Conservation (phyloP, 257 asterid species). For the Misopates orontium region DNA sequence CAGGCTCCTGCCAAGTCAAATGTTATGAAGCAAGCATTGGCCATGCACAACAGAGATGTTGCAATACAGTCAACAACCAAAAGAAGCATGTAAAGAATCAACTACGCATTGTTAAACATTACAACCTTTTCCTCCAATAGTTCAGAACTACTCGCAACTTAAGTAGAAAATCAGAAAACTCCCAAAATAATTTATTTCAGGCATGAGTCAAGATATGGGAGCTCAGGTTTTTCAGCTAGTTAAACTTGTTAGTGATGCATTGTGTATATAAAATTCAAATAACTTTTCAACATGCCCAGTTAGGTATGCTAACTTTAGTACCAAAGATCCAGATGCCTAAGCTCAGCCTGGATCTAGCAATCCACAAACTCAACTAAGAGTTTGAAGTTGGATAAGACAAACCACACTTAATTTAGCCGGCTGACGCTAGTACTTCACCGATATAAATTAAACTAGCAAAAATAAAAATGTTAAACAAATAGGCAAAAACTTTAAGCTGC, state of each 20-base stretch:
- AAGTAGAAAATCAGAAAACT: not conserved
- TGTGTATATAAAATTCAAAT: not conserved
- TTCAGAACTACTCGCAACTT: not conserved
- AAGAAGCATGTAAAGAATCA: constrained; percentile 9
- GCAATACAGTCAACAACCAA: constrained; percentile 5
- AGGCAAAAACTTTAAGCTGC: not conserved
- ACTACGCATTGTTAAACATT: not conserved
- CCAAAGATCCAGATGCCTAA: constrained; percentile 16
- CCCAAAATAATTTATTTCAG: constrained; percentile 3
- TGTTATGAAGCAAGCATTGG: constrained; percentile 11
- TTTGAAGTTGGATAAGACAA: constrained; percentile 10
- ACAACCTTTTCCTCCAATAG: constrained; percentile 11
- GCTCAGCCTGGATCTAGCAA: constrained; percentile 14
- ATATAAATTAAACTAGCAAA: constrained; percentile 20
- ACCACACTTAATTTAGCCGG: not conserved
- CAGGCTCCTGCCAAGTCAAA: constrained; percentile 81
- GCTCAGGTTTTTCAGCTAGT: constrained; percentile 5
- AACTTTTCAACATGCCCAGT: not conserved
- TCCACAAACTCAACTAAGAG: constrained; percentile 7
- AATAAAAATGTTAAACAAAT: constrained; percentile 1
- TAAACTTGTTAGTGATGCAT: constrained; percentile 5
- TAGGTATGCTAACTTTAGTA: constrained; percentile 8
- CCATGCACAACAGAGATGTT: constrained; percentile 9
- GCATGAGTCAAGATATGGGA: constrained; percentile 9
- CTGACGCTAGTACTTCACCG: not conserved